Conservation (phyloP, 2,329 filamentous ascomycete species). For the Stemphylium beticola region DNA sequence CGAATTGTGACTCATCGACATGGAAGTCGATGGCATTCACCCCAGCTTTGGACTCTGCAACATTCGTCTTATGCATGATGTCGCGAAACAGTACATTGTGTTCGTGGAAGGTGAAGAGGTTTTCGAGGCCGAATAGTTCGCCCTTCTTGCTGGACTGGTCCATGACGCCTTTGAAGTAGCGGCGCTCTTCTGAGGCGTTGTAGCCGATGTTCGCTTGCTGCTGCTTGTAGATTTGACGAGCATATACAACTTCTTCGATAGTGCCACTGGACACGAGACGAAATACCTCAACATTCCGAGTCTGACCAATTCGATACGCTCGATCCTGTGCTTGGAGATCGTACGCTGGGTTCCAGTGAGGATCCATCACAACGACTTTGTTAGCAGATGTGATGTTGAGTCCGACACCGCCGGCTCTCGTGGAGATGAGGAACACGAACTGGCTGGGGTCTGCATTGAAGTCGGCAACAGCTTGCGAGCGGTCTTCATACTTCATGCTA, state of each 20-base stretch:
- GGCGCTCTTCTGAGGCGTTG: slow-evolving; percentile 85
- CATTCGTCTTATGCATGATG: slow-evolving; percentile 97
- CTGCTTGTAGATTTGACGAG: slow-evolving; percentile 97
- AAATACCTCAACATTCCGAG: slow-evolving; percentile 92
- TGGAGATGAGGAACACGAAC: slow-evolving; percentile 96
- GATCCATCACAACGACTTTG: slow-evolving; percentile 96
- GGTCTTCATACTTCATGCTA: slow-evolving; percentile 79
- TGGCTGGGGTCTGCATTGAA: slow-evolving; percentile 88
- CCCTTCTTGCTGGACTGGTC: slow-evolving; percentile 82
- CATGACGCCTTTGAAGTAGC: slow-evolving; percentile 95
- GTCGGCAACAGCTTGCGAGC: slow-evolving; percentile 80
- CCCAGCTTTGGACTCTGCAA: slow-evolving; percentile 88
- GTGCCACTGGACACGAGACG: slow-evolving; percentile 89
- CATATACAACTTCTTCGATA: slow-evolving; percentile 96
- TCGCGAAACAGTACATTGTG: slow-evolving; percentile 85
- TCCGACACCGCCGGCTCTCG: slow-evolving; percentile 89
- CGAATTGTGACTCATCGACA: slow-evolving; percentile 37
- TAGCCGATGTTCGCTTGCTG: slow-evolving; percentile 99
- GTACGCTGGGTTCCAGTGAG: slow-evolving; percentile 96
- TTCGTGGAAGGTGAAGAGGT: slow-evolving; percentile 82
- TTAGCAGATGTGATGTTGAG: slow-evolving; percentile 97
- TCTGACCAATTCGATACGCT: slow-evolving; percentile 94
- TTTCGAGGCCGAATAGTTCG: slow-evolving; percentile 89
- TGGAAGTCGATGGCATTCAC: slow-evolving; percentile 81
- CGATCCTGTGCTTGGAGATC: slow-evolving; percentile 96